phyloP scores from a whole-genome alignment of 192 early-diverging fungal genomes.

The Glomus cerebriforme region DNA sequence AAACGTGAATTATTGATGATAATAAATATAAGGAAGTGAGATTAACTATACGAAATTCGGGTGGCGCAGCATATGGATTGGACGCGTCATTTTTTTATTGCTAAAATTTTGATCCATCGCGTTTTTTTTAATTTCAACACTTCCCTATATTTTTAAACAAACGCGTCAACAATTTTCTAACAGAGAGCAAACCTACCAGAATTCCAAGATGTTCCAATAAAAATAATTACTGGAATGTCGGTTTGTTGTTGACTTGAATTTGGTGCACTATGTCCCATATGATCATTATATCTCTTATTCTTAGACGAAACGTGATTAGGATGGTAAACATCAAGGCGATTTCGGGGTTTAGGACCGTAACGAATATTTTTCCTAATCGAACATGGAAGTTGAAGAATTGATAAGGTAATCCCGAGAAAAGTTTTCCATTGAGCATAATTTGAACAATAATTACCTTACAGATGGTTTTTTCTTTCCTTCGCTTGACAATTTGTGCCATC shows the following conservation, averaged over 20 bases:
- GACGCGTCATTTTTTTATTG: too few relatives aligned
- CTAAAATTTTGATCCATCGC: too few relatives aligned
- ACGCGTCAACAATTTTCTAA: too few relatives aligned
- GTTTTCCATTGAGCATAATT: not conserved
- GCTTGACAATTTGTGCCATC: slow-evolving; percentile 26
- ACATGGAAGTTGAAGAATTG: not conserved
- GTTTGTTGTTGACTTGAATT: not conserved
- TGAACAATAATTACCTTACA: not conserved
- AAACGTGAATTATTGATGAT: too few relatives aligned
- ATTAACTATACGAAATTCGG: too few relatives aligned
- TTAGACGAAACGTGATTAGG: not conserved
- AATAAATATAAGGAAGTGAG: too few relatives aligned
- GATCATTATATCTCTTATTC: not conserved
- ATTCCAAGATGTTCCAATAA: slow-evolving; percentile 30
- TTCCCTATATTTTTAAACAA: too few relatives aligned
- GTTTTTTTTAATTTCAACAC: not conserved
- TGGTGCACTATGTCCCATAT: not conserved
- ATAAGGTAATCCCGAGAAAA: not conserved
- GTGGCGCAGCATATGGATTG: too few relatives aligned
- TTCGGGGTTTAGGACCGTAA: slow-evolving; percentile 14
- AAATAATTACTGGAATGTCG: slow-evolving; percentile 24
- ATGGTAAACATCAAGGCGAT: slow-evolving; percentile 12
- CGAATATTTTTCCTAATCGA: slow-evolving; percentile 18
- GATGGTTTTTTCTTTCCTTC: slow-evolving; percentile 9
- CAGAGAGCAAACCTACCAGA: not conserved